phyloP scores from a whole-genome alignment of 169 alveolate species.

The Eimeria zaria region DNA sequence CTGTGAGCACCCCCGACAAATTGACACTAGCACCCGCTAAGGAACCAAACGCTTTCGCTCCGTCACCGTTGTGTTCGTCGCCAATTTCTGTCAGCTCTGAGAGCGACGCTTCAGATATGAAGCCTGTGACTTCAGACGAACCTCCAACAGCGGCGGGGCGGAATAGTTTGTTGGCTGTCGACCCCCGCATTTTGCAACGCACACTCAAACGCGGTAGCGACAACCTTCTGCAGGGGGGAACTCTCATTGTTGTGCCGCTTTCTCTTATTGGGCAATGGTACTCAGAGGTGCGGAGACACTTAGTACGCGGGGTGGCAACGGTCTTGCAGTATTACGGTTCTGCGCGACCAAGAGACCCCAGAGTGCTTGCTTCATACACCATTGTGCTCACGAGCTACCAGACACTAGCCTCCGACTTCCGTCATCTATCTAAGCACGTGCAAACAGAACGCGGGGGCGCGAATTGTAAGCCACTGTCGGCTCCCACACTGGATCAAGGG shows the following conservation, averaged over 20 bases:
- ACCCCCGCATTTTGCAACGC: conserved; percentile 42
- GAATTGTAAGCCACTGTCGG: background rate
- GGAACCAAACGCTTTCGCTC: background rate
- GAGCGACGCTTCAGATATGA: conserved; percentile 1
- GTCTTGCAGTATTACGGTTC: conserved; percentile 88
- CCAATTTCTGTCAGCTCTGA: conserved; percentile 46
- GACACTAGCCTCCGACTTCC: conserved; percentile 90
- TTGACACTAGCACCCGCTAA: background rate
- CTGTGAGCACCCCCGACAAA: background rate
- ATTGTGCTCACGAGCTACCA: conserved; percentile 93
- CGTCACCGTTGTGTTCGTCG: background rate
- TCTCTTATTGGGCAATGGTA: conserved; percentile 92
- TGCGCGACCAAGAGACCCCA: conserved; percentile 84
- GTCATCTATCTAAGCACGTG: conserved; percentile 54
- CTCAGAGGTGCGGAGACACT: conserved; percentile 89
- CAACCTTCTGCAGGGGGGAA: conserved; percentile 87
- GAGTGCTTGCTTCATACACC: conserved; percentile 87
- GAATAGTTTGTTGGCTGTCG: conserved; percentile 32
- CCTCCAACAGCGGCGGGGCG: background rate
- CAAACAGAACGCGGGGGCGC: background rate
- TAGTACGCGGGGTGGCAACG: conserved; percentile 86
- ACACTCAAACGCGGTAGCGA: conserved; percentile 40
- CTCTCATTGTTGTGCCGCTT: conserved; percentile 91
- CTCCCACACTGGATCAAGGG: conserved; percentile 44
- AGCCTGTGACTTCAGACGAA: background rate